Evolutionary conservation across 2,329 filamentous ascomycete species (phyloP).

Genomic region (Lecanicillium sp.): DNA sequence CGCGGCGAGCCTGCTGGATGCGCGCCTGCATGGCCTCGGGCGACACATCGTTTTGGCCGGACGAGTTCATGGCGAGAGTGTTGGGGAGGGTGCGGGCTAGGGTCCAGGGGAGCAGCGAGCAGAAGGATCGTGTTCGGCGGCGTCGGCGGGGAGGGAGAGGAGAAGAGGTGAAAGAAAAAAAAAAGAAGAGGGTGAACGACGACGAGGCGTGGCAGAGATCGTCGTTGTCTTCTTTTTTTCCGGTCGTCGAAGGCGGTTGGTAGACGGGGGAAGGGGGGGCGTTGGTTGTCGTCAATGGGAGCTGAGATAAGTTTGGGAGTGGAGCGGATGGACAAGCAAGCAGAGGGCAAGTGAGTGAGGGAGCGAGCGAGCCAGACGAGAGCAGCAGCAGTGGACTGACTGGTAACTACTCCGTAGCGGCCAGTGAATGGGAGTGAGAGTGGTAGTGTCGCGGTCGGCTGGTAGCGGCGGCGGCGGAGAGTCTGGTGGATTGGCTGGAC

Average conservation of each 20-base stretch:
- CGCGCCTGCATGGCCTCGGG: slow-evolving; percentile 84
- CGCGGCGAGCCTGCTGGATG: slow-evolving; percentile 86
- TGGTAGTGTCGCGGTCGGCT: too few relatives aligned
- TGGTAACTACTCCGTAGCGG: too few relatives aligned
- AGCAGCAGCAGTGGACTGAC: neutral
- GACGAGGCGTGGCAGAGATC: neutral
- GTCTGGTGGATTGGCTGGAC: too few relatives aligned
- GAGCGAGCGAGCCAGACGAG: slow-evolving; percentile 7
- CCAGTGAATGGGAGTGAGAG: too few relatives aligned
- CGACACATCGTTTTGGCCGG: slow-evolving; percentile 57
- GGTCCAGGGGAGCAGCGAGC: slow-evolving; percentile 4
- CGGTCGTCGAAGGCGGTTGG: slow-evolving; percentile 18
- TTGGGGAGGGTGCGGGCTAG: slow-evolving; percentile 3
- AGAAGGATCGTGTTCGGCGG: too few relatives aligned
- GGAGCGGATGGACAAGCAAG: slow-evolving; percentile 7
- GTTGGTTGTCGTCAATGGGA: slow-evolving; percentile 12
- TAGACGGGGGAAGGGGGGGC: slow-evolving; percentile 6
- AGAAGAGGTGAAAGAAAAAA: slow-evolving; percentile 11
- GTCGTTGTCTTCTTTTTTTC: neutral
- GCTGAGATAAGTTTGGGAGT: neutral
- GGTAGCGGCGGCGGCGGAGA: neutral
- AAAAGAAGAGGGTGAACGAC: slow-evolving; percentile 14
- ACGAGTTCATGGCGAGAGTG: slow-evolving; percentile 46
- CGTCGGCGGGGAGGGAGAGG: slow-evolving; percentile 11
- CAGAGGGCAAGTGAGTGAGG: neutral